Percentiles rank a stretch among this genome's conserved stretches.
These are phyloP conservation scores for Malus hybrid DNA, from an alignment of 331 rosid species.

Conservation along the genomic window DNA sequence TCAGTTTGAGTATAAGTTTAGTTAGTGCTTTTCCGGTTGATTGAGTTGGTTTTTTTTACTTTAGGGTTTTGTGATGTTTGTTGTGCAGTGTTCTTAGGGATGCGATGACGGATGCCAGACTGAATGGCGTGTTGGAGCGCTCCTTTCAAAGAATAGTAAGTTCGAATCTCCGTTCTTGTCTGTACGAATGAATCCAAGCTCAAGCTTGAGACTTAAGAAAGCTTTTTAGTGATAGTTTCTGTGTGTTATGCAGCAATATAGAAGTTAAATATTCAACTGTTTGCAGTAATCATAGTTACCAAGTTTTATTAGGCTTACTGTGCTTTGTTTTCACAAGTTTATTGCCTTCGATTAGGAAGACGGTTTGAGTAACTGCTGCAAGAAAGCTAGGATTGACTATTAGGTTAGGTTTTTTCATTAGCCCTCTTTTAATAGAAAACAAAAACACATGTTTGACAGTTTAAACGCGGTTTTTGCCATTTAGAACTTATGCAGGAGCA, in stretches of 20 bases:
- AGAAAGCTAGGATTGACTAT: background rate
- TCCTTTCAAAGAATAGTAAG: constrained; percentile 48
- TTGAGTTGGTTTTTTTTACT: constrained; percentile 4
- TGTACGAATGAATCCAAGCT: background rate
- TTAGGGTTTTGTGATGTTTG: background rate
- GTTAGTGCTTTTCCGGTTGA: background rate
- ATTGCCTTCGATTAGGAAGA: background rate
- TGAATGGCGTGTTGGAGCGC: constrained; percentile 28
- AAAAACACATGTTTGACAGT: background rate
- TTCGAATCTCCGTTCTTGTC: background rate
- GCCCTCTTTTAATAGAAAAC: too few species aligned
- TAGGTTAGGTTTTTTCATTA: too few species aligned
- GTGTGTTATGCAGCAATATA: background rate
- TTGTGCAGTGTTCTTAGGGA: constrained; percentile 48
- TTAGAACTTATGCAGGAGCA: background rate
- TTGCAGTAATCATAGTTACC: too few species aligned
- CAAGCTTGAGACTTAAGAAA: background rate
- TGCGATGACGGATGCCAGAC: background rate
- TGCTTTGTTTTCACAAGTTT: background rate
- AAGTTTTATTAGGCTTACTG: too few species aligned
- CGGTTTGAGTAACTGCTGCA: background rate
- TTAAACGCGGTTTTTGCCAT: background rate
- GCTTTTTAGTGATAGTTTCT: background rate
- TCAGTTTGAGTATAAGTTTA: background rate
- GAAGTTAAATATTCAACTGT: background rate